phyloP scores from a whole-genome alignment of 768 basidiomycete genomes.

The Xerocomus brunneocitrinus region DNA sequence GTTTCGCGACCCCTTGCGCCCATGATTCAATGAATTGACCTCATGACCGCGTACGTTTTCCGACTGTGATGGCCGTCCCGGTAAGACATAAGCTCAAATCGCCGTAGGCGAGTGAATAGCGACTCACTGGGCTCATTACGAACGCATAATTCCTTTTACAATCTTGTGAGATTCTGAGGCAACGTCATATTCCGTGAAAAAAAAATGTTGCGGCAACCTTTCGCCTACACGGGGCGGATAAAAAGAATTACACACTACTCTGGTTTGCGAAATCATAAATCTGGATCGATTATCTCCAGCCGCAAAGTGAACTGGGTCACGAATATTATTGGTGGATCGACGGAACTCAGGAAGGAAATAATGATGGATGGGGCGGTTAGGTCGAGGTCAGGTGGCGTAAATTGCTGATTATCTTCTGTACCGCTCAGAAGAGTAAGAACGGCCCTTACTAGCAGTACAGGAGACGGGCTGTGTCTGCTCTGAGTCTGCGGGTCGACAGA shows the following conservation, averaged over 20 bases:
- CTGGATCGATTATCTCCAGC: neutral
- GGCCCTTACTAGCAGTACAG: neutral
- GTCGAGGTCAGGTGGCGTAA: neutral
- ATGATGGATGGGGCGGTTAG: neutral
- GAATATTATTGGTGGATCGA: conserved; percentile 1
- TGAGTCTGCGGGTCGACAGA: neutral
- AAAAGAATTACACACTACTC: neutral
- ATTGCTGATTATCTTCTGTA: neutral
- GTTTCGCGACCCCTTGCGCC: neutral
- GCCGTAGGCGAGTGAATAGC: neutral
- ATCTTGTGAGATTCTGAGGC: neutral
- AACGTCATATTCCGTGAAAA: neutral
- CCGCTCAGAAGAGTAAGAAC: neutral
- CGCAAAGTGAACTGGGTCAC: neutral
- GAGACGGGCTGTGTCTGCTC: neutral
- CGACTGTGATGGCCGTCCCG: neutral
- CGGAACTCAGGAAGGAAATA: neutral
- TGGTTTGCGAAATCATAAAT: neutral
- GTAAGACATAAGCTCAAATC: neutral
- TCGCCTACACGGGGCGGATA: neutral
- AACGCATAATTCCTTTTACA: neutral
- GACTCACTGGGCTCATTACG: neutral
- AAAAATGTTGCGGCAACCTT: neutral
- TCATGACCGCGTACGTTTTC: neutral
- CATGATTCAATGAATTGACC: neutral